Percentiles rank a stretch among this genome's conserved stretches.
phyloP scores from a whole-genome alignment of 768 basidiomycete species.

The Strobilomyces dryophilus region DNA sequence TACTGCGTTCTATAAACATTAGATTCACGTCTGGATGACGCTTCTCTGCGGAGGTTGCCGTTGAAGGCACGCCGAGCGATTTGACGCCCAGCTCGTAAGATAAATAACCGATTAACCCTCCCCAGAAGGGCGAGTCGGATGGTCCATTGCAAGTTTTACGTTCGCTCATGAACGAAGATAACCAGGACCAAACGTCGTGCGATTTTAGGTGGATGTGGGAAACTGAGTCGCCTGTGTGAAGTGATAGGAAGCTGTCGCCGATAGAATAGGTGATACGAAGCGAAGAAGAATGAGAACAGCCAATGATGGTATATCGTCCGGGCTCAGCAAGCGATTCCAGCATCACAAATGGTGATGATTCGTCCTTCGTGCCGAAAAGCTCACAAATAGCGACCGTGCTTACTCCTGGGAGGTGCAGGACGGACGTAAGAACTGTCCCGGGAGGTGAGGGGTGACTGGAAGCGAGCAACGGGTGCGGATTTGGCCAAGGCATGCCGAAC shows the following conservation, averaged over 20 bases:
- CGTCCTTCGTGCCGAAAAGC: slow-evolving; percentile 53
- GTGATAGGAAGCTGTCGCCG: slow-evolving; percentile 44
- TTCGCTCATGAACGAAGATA: slow-evolving; percentile 61
- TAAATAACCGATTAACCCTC: slow-evolving; percentile 72
- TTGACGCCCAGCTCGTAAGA: slow-evolving; percentile 77
- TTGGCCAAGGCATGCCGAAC: slow-evolving; percentile 61
- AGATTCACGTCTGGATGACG: slow-evolving; percentile 71
- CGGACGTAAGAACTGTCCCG: slow-evolving; percentile 34
- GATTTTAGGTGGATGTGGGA: slow-evolving; percentile 41
- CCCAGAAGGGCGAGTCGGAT: slow-evolving; percentile 72
- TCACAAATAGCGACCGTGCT: slow-evolving; percentile 52
- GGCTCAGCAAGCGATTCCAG: slow-evolving; percentile 77
- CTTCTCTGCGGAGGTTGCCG: slow-evolving; percentile 22
- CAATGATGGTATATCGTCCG: slow-evolving; percentile 71
- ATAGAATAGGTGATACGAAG: slow-evolving; percentile 56
- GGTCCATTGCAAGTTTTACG: slow-evolving; percentile 45
- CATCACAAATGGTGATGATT: slow-evolving; percentile 59
- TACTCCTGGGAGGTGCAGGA: slow-evolving; percentile 42
- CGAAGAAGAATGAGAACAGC: slow-evolving; percentile 49
- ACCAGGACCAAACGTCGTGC: slow-evolving; percentile 71
- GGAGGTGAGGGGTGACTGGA: slow-evolving; percentile 15
- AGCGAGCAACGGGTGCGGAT: slow-evolving; percentile 25
- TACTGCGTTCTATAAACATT: slow-evolving; percentile 73
- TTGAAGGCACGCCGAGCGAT: slow-evolving; percentile 45
- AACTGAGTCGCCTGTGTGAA: slow-evolving; percentile 37